Percentiles rank a stretch among this genome's conserved stretches.
Evolutionary conservation across 208 protist genomes (phyloP).

Genomic region (Balamuthia mandrillaris): DNA sequence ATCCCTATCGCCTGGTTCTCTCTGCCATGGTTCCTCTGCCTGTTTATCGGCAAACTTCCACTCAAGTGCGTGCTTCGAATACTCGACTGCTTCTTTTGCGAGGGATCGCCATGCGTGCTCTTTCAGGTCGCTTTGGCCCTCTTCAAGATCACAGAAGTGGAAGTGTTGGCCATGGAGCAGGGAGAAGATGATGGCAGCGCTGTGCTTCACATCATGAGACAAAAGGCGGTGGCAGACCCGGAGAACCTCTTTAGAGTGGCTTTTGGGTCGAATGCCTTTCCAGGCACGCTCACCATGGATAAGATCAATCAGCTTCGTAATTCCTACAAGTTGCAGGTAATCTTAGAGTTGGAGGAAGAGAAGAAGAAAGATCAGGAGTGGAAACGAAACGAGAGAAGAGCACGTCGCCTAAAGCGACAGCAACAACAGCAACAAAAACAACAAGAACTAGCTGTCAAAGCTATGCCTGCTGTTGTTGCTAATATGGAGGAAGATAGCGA

Average conservation of each 20-base stretch:
- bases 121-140: conserved; percentile 16
- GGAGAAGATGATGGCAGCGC: background rate
- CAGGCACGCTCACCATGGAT: conserved; percentile 33
- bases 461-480: background rate
- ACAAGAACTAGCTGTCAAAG: background rate
- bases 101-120: conserved; percentile 24
- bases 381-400: background rate
- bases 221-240: background rate
- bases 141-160: conserved; percentile 25
- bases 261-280: background rate
- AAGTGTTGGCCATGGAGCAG: background rate
- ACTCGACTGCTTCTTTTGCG: conserved; percentile 20
- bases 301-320: conserved; percentile 18
- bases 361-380: background rate
- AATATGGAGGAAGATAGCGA: background rate
- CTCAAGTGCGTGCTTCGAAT: conserved; percentile 16
- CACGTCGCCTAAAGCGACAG: background rate
- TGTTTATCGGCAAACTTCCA: conserved; percentile 29
- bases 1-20: conserved; percentile 28
- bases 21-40: conserved; percentile 22
- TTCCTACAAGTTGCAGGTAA: conserved; percentile 25
- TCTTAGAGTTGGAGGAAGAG: conserved; percentile 18
- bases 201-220: background rate
- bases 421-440: background rate
- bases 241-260: conserved; percentile 17